Percentiles rank a stretch among this genome's conserved stretches.
Conservation (phyloP, 176 grass and related monocot species). For the Rhynchospora tenuis region DNA sequence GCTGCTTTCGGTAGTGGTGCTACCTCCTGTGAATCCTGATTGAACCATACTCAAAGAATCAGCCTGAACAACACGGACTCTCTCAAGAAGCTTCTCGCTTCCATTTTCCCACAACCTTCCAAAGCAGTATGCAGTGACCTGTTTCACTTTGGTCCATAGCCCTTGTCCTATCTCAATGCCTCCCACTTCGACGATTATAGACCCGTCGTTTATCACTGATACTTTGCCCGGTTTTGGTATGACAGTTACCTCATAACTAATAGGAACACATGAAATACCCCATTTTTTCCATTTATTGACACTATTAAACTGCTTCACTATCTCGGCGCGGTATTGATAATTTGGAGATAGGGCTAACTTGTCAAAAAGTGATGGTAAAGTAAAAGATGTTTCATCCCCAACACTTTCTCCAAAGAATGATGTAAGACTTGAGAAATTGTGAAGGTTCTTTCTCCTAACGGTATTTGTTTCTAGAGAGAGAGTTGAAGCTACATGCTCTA, state of each 20-base stretch:
- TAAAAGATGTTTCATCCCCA: conserved; percentile 51
- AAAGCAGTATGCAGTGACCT: conserved; percentile 59
- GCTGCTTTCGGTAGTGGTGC: conserved; percentile 71
- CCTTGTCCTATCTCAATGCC: conserved; percentile 84
- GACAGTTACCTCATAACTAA: conserved; percentile 33
- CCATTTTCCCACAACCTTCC: conserved; percentile 39
- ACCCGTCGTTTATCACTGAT: conserved; percentile 77
- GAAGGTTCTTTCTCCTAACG: conserved; percentile 74
- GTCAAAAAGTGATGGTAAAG: conserved; percentile 60
- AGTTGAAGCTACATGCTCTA: conserved; percentile 64
- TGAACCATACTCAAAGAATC: conserved; percentile 69
- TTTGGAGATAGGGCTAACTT: conserved; percentile 47
- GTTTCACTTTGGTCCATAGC: conserved; percentile 84
- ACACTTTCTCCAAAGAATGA: conserved; percentile 32
- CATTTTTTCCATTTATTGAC: conserved; percentile 69
- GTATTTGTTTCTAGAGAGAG: conserved; percentile 44
- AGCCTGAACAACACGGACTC: conserved; percentile 62
- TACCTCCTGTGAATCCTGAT: conserved; percentile 60
- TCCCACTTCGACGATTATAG: conserved; percentile 73
- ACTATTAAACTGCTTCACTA: conserved; percentile 49
- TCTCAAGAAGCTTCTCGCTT: conserved; percentile 46
- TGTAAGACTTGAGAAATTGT: conserved; percentile 46
- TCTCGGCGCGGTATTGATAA: conserved; percentile 28
- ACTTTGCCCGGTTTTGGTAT: conserved; percentile 50
- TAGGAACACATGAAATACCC: conserved; percentile 76